These are phyloP conservation scores for Rhypophila decipiens DNA, from an alignment of 495 filamentous ascomycete genomes.

Conservation along the genomic window DNA sequence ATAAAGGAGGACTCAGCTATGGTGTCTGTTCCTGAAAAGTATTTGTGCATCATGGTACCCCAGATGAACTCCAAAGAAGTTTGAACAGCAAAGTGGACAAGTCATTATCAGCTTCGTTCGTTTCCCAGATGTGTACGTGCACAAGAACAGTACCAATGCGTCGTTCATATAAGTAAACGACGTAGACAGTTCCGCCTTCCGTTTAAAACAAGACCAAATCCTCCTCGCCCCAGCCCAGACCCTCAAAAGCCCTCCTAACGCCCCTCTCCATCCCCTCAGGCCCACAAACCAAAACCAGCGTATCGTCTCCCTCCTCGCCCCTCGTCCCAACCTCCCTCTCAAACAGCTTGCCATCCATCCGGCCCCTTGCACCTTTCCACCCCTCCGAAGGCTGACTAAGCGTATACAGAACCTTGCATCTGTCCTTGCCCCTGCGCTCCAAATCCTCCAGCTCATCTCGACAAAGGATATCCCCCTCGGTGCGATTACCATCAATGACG, in stretches of 20 bases:
- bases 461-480: constrained; percentile 79
- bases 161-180: too few relatives aligned
- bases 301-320: constrained; percentile 36
- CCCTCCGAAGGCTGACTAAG: constrained; percentile 55
- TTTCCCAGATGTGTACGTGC: too few relatives aligned
- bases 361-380: constrained; percentile 67
- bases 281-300: constrained; percentile 78
- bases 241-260: constrained; percentile 54
- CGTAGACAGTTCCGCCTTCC: too few relatives aligned
- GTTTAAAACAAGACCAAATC: constrained; percentile 82
- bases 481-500: constrained; percentile 74
- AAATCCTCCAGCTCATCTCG: constrained; percentile 66
- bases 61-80: too few relatives aligned
- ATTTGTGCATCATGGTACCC: too few relatives aligned
- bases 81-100: too few relatives aligned
- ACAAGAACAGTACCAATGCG: too few relatives aligned
- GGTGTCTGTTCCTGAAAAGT: too few relatives aligned
- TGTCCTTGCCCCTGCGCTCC: constrained; percentile 13
- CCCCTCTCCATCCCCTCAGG: constrained; percentile 72
- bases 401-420: constrained; percentile 64
- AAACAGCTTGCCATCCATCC: constrained; percentile 60
- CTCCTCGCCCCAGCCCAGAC: constrained; percentile 70
- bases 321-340: constrained; percentile 48
- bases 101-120: too few relatives aligned
- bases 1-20: too few relatives aligned